These are phyloP conservation scores for Hemileccinum impolitum DNA, from an alignment of 768 basidiomycete species.

Conservation along the genomic window DNA sequence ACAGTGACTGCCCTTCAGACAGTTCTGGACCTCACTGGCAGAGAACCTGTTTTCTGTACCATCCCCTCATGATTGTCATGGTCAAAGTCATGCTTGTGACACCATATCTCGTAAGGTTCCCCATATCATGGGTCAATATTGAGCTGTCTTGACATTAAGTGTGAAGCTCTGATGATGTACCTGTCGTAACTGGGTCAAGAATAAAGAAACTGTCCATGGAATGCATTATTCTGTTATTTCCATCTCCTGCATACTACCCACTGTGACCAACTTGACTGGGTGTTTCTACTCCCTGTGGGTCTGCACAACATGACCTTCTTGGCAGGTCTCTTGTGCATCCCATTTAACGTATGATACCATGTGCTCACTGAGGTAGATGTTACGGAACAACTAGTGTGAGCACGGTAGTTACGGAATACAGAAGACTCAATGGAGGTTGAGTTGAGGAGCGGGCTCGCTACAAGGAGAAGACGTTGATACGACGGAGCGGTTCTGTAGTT, in stretches of 20 bases:
- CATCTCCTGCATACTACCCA: conserved; percentile 3
- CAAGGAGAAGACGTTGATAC: no score
- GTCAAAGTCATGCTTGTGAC: no score
- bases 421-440: no score
- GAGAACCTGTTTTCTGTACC: no score
- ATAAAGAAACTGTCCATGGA: conserved; percentile 11
- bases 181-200: conserved; percentile 9
- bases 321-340: conserved; percentile 23
- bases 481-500: no score
- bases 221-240: conserved; percentile 1
- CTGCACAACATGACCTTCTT: conserved; percentile 14
- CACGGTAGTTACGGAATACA: no score
- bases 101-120: conserved; percentile 3
- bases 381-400: no score
- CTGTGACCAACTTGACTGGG: conserved; percentile 7
- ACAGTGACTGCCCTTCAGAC: no score
- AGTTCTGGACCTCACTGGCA: no score
- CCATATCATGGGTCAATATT: neutral
- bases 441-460: no score
- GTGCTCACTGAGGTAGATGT: neutral
- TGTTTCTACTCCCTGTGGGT: conserved; percentile 7
- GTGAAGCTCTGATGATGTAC: conserved; percentile 20
- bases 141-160: neutral
- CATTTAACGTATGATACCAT: neutral
- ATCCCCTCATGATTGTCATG: no score